Evolutionary conservation across 129 eudicot species (phyloP).

Genomic region (Centrapalus pauciflorus): DNA sequence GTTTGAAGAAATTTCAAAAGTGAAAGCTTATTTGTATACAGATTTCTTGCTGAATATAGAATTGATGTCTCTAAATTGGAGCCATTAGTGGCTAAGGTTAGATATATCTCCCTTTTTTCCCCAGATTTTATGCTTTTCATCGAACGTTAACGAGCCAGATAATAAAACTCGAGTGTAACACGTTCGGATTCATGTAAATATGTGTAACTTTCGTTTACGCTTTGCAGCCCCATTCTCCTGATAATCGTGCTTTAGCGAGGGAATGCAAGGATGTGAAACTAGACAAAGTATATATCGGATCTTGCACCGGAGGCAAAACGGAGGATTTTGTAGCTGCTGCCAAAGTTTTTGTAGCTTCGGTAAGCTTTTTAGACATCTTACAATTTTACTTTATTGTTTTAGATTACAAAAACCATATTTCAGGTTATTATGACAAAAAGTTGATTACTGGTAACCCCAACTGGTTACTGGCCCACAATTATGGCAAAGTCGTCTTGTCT

Average conservation of each 20-base stretch:
- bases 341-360: conserved; percentile 60
- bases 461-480: too few relatives aligned
- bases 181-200: not conserved
- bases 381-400: not conserved
- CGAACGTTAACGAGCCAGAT: not conserved
- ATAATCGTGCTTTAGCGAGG: conserved; percentile 74
- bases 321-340: conserved; percentile 81
- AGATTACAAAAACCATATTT: too few relatives aligned
- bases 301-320: conserved; percentile 82
- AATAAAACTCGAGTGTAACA: not conserved
- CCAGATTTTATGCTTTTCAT: not conserved
- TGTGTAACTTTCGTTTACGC: not conserved
- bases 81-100: conserved; percentile 76
- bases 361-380: conserved; percentile 21
- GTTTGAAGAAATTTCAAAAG: not conserved
- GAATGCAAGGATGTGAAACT: conserved; percentile 83
- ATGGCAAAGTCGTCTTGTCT: too few relatives aligned
- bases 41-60: conserved; percentile 59
- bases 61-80: conserved; percentile 79
- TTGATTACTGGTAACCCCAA: too few relatives aligned
- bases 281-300: conserved; percentile 77
- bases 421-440: too few relatives aligned
- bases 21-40: not conserved
- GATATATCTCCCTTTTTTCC: not conserved
- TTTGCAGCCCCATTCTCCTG: conserved; percentile 87